A percentile compares a stretch with the other conserved stretches of the same genome.
phyloP scores from a whole-genome alignment of 345 rosid genomes.

The Brassica rapa region DNA sequence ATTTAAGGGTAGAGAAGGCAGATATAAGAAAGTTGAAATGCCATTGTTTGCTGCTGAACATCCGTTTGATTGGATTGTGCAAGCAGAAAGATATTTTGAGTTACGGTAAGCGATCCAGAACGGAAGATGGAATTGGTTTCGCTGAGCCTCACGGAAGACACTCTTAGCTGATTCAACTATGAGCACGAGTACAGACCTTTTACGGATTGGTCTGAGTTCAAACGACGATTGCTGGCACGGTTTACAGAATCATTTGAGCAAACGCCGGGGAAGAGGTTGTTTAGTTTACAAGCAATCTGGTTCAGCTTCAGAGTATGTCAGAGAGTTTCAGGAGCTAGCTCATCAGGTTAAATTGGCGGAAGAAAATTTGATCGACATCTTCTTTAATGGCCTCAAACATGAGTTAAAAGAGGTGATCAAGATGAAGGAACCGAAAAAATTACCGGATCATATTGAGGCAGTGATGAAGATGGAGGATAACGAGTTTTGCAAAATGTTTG shows the following conservation, averaged over 20 bases:
- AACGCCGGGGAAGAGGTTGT: not conserved
- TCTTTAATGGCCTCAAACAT: not conserved
- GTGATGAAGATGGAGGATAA: not conserved
- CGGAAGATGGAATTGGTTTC: not conserved
- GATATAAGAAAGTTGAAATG: not conserved
- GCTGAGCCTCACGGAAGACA: not conserved
- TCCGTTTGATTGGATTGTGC: not conserved
- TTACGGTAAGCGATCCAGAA: not conserved
- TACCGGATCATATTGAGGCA: not conserved
- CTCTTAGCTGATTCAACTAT: not conserved
- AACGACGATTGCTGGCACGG: not conserved
- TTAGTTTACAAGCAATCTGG: not conserved
- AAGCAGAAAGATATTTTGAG: not conserved
- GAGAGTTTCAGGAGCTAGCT: not conserved
- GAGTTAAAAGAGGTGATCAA: not conserved
- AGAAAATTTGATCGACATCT: not conserved
- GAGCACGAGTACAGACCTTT: not conserved
- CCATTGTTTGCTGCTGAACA: not conserved
- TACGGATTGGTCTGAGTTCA: not conserved
- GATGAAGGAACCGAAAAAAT: not conserved
- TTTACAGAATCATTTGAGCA: not conserved
- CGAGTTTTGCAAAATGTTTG: not conserved
- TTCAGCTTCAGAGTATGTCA: not conserved
- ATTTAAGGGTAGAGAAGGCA: not conserved
- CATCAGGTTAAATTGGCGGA: not conserved